Percentiles rank a stretch among this genome's conserved stretches.
These are phyloP conservation scores for Eucommia ulmoides DNA, from an alignment of 257 asterid species.

Conservation along the genomic window DNA sequence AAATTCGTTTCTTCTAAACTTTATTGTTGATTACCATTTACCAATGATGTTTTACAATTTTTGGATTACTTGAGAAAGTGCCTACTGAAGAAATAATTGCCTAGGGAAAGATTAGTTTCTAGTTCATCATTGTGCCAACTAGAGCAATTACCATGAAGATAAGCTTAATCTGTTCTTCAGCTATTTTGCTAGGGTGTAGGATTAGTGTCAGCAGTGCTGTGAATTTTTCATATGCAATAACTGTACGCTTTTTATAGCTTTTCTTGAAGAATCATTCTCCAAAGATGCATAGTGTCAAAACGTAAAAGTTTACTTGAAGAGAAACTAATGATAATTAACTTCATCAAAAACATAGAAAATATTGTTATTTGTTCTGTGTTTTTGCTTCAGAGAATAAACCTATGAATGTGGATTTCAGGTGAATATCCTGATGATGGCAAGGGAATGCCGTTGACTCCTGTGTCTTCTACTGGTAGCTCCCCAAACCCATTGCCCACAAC, in stretches of 20 bases:
- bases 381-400: not conserved
- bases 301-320: not conserved
- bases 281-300: not conserved
- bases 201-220: too few species aligned
- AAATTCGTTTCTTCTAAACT: not conserved
- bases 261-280: too few species aligned
- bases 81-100: too few species aligned
- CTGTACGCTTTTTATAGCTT: too few species aligned
- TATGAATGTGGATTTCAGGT: not conserved
- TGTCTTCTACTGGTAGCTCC: constrained; percentile 23
- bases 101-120: too few species aligned
- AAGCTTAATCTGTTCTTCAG: too few species aligned
- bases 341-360: too few species aligned
- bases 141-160: too few species aligned
- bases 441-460: constrained; percentile 19
- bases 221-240: too few species aligned
- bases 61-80: not conserved
- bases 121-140: too few species aligned
- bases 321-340: too few species aligned
- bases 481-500: constrained; percentile 50
- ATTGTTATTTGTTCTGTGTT: not conserved
- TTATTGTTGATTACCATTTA: not conserved
- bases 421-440: constrained; percentile 11
- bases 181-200: too few species aligned
- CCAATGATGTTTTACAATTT: not conserved